Evolutionary conservation across 1,139 yeast genomes (phyloP).

Genomic region (Geotrichum australiense): DNA sequence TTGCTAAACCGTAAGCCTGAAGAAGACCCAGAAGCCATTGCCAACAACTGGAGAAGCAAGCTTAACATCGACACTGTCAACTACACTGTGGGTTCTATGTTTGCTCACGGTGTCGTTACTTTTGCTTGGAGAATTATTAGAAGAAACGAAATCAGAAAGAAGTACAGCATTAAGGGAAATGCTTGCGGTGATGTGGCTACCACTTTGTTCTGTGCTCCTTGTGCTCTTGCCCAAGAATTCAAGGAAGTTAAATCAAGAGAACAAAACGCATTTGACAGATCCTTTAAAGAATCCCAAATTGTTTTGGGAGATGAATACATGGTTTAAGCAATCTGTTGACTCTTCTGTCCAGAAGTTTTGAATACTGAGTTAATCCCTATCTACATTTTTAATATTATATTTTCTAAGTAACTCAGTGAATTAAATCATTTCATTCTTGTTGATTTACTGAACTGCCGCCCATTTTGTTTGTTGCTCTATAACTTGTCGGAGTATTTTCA

Average conservation of each 20-base stretch:
- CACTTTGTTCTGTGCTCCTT: conserved; percentile 7
- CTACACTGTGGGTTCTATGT: background rate
- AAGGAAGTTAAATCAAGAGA: conserved; percentile 9
- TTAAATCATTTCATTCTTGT: too few species aligned
- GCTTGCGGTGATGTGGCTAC: background rate
- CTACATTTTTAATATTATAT: too few species aligned
- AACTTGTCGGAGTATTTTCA: too few species aligned
- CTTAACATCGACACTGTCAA: background rate
- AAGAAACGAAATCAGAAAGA: conserved; percentile 1
- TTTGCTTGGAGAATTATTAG: conserved; percentile 1
- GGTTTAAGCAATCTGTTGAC: conserved; percentile 1
- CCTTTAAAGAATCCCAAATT: conserved; percentile 2
- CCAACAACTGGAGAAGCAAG: background rate
- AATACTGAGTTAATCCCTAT: too few species aligned
- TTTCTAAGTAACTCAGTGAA: too few species aligned
- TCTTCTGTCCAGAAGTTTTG: too few species aligned
- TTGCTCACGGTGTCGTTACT: conserved; percentile 5
- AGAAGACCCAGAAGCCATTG: conserved; percentile 5
- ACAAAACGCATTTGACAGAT: background rate
- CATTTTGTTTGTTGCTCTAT: too few species aligned
- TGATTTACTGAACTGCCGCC: too few species aligned
- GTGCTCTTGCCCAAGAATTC: conserved; percentile 13
- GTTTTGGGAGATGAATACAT: conserved; percentile 5
- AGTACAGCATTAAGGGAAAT: conserved; percentile 11
- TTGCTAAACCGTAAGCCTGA: background rate